phyloP scores from a whole-genome alignment of 2,329 filamentous ascomycete species.

The Cladosporium sp. region DNA sequence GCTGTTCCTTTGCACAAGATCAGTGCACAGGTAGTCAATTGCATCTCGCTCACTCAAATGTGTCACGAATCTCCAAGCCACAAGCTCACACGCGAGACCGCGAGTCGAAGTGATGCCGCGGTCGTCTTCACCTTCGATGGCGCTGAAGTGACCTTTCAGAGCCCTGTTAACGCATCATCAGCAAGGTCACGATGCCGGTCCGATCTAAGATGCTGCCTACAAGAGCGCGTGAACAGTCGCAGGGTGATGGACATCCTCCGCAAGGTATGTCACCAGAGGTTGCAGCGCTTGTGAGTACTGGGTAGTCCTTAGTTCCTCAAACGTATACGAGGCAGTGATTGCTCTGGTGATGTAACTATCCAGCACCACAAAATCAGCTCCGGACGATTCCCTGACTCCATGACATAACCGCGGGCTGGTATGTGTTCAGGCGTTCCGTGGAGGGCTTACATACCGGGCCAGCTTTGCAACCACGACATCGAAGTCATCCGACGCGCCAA shows the following conservation, averaged over 20 bases:
- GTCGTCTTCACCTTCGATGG: conserved; percentile 61
- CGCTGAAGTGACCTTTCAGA: conserved; percentile 72
- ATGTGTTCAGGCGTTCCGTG: neutral
- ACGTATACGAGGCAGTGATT: conserved; percentile 66
- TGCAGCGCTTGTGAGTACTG: conserved; percentile 58
- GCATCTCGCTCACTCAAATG: conserved; percentile 71
- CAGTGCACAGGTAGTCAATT: conserved; percentile 73
- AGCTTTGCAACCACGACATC: conserved; percentile 13
- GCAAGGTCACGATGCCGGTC: neutral
- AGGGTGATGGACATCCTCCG: conserved; percentile 64
- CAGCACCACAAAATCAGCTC: conserved; percentile 2
- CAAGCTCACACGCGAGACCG: conserved; percentile 75
- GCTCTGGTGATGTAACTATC: conserved; percentile 63
- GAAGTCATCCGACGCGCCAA: conserved; percentile 10
- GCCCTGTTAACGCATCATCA: conserved; percentile 56
- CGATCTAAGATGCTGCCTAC: conserved; percentile 44
- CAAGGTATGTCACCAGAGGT: conserved; percentile 68
- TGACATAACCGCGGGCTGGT: neutral
- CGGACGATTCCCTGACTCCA: neutral
- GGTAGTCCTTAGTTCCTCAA: conserved; percentile 72
- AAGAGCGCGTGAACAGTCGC: conserved; percentile 72
- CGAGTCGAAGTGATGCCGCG: conserved; percentile 68
- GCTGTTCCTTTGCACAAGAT: conserved; percentile 55
- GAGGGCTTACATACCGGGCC: conserved; percentile 1
- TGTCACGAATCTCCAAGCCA: conserved; percentile 76